Conservation (phyloP, 768 basidiomycete species). For the Heimioporus sp. region DNA sequence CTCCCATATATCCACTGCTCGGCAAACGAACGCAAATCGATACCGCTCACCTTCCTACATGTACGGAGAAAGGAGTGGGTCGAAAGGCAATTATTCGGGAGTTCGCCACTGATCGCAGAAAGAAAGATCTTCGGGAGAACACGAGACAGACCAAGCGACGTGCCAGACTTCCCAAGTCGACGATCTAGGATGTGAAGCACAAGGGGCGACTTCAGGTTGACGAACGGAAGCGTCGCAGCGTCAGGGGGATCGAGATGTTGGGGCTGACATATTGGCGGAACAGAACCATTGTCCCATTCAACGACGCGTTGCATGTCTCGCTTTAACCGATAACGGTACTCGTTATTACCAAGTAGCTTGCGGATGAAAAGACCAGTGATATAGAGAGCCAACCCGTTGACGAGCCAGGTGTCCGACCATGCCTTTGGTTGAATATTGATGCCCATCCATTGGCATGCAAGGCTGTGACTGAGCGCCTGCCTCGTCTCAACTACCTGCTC, state of each 20-base stretch:
- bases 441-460: slow-evolving; percentile 96
- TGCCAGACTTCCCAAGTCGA: slow-evolving; percentile 91
- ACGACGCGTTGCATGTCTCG: slow-evolving; percentile 95
- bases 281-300: slow-evolving; percentile 80
- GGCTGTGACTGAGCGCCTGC: slow-evolving; percentile 79
- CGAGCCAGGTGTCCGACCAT: slow-evolving; percentile 96
- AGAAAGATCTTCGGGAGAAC: slow-evolving; percentile 94
- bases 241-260: slow-evolving; percentile 84
- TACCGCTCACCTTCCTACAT: slow-evolving; percentile 91
- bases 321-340: slow-evolving; percentile 92
- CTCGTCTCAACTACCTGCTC: slow-evolving; percentile 93
- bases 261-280: slow-evolving; percentile 94
- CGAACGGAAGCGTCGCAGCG: slow-evolving; percentile 72
- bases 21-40: slow-evolving; percentile 88
- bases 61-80: slow-evolving; percentile 89
- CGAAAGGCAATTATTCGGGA: slow-evolving; percentile 80
- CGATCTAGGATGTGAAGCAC: slow-evolving; percentile 95
- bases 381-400: slow-evolving; percentile 89
- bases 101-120: slow-evolving; percentile 89
- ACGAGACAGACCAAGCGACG: slow-evolving; percentile 89
- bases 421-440: slow-evolving; percentile 93
- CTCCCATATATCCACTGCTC: slow-evolving; percentile 99
- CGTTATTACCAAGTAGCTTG: slow-evolving; percentile 91
- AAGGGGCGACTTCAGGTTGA: slow-evolving; percentile 94
- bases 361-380: slow-evolving; percentile 86